phyloP scores from a whole-genome alignment of 805 yeast species.

The Kazachstania taianensis region DNA sequence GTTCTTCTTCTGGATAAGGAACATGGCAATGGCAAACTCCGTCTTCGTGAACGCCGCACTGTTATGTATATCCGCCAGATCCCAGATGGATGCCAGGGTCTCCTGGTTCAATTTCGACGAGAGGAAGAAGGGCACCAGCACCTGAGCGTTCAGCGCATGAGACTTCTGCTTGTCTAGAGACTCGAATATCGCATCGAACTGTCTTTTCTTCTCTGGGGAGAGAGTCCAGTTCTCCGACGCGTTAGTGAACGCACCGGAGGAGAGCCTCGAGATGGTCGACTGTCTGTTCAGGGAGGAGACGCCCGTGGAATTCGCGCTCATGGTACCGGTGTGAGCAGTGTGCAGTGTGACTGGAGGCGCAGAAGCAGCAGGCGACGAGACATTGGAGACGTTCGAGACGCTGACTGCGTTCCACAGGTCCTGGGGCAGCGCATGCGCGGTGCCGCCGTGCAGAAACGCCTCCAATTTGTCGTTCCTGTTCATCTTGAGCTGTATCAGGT shows the following conservation, averaged over 20 bases:
- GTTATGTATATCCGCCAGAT: conserved; percentile 80
- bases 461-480: conserved; percentile 25
- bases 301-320: conserved; percentile 24
- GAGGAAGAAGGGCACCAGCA: conserved; percentile 81
- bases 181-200: conserved; percentile 71
- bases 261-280: conserved; percentile 26
- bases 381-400: conserved; percentile 7
- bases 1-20: conserved; percentile 73
- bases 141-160: conserved; percentile 62
- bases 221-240: conserved; percentile 54
- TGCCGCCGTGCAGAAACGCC: conserved; percentile 21
- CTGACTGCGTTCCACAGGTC: conserved; percentile 31
- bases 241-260: conserved; percentile 28
- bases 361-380: conserved; percentile 7
- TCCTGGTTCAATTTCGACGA: conserved; percentile 82
- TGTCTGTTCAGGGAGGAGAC: conserved; percentile 27
- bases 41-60: conserved; percentile 68
- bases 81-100: conserved; percentile 86
- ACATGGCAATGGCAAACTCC: conserved; percentile 92
- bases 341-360: background rate
- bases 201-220: conserved; percentile 57
- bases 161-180: conserved; percentile 55
- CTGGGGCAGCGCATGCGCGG: conserved; percentile 43
- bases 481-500: conserved; percentile 62
- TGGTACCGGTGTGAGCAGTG: conserved; percentile 6